These are phyloP conservation scores for Penicillium argentinense DNA, from an alignment of 495 filamentous ascomycete species.

Conservation along the genomic window DNA sequence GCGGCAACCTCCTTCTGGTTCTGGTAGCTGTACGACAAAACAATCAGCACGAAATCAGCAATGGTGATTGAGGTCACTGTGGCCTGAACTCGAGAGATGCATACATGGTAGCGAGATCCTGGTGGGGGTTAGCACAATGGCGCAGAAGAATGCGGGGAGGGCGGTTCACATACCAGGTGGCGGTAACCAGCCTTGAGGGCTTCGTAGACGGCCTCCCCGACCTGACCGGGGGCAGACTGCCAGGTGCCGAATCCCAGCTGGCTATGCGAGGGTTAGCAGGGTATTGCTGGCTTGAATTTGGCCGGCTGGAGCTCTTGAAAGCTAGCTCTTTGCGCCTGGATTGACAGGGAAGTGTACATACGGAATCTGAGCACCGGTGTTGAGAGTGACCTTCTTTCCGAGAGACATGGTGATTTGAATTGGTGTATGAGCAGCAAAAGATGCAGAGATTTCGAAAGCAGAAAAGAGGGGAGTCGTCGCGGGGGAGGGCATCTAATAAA, in stretches of 20 bases:
- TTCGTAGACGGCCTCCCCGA: constrained; percentile 52
- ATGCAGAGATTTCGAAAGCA: constrained; percentile 1
- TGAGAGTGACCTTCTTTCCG: constrained; percentile 46
- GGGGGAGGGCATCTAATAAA: constrained; percentile 13
- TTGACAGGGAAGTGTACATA: constrained; percentile 24
- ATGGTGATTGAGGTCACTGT: not conserved
- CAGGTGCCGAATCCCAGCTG: constrained; percentile 57
- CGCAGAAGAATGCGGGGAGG: not conserved
- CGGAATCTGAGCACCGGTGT: constrained; percentile 45
- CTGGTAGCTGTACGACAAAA: constrained; percentile 36
- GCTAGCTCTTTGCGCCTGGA: too few relatives aligned
- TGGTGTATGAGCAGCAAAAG: not conserved
- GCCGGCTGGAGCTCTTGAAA: too few relatives aligned
- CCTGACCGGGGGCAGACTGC: constrained; percentile 54
- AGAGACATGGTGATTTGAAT: constrained; percentile 41
- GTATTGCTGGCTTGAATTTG: too few relatives aligned
- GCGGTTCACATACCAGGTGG: constrained; percentile 43
- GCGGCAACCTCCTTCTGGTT: constrained; percentile 50
- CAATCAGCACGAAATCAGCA: constrained; percentile 41
- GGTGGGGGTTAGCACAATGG: constrained; percentile 14
- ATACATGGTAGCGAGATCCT: constrained; percentile 50
- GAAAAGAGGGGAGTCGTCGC: constrained; percentile 3
- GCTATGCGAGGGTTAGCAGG: constrained; percentile 20
- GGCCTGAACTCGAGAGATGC: not conserved
- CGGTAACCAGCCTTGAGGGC: constrained; percentile 57